Conservation (phyloP, 164 flowering plant species). For the Tetrastigma voinierianum region DNA sequence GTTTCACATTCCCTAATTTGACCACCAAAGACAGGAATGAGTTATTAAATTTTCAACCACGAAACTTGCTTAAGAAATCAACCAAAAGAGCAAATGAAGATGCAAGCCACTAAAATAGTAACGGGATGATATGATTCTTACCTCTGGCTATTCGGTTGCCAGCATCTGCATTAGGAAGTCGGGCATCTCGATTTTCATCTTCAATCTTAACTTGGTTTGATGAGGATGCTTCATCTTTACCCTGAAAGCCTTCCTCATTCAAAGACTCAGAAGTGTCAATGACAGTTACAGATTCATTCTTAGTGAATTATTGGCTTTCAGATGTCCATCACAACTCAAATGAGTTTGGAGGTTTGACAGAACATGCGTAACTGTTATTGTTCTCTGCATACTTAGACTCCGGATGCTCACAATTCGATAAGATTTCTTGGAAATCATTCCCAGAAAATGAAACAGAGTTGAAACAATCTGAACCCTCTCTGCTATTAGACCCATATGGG, state of each 20-base stretch:
- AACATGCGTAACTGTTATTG: conserved; percentile 15
- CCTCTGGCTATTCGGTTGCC: conserved; percentile 46
- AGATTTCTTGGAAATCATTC: conserved; percentile 23
- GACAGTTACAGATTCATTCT: conserved; percentile 12
- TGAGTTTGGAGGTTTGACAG: conserved; percentile 8
- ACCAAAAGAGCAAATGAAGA: neutral
- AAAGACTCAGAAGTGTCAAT: conserved; percentile 13
- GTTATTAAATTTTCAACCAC: neutral
- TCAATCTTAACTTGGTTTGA: conserved; percentile 28
- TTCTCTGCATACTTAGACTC: conserved; percentile 27
- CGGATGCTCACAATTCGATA: conserved; percentile 14
- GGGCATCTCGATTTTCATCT: conserved; percentile 34
- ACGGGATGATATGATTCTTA: conserved; percentile 27
- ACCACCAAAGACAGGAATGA: neutral
- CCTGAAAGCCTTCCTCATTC: conserved; percentile 22
- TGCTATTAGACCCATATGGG: conserved; percentile 17
- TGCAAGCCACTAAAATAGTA: neutral
- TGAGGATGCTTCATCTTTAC: conserved; percentile 33
- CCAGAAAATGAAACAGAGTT: conserved; percentile 22
- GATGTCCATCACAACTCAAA: conserved; percentile 24
- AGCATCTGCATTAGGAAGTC: conserved; percentile 23
- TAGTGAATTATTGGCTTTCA: conserved; percentile 16
- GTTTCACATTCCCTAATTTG: neutral
- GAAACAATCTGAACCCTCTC: conserved; percentile 21
- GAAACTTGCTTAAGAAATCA: neutral